These are phyloP conservation scores for Amanita subjunquillea DNA, from an alignment of 768 basidiomycete species.

Conservation along the genomic window DNA sequence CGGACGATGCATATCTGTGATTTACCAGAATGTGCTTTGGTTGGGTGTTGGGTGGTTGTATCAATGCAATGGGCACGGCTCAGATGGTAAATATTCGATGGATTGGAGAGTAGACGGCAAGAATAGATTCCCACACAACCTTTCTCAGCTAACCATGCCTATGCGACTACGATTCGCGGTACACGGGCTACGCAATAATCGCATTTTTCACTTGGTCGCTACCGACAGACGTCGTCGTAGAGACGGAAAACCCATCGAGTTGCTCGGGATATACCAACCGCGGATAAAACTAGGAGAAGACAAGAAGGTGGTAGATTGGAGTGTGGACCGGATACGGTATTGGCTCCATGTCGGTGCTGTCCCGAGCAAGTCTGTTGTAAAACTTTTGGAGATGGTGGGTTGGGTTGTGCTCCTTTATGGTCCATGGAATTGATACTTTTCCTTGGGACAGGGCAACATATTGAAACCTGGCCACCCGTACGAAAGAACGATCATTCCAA, in stretches of 20 bases:
- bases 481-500: conserved; percentile 15
- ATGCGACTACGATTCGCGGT: conserved; percentile 81
- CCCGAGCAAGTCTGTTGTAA: conserved; percentile 71
- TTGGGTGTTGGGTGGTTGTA: background rate
- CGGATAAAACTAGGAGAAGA: conserved; percentile 36
- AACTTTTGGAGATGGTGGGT: conserved; percentile 71
- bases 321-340: conserved; percentile 79
- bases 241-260: conserved; percentile 81
- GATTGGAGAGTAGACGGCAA: background rate
- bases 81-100: background rate
- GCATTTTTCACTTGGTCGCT: conserved; percentile 81
- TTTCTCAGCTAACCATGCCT: conserved; percentile 39
- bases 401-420: conserved; percentile 5
- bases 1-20: conserved; percentile 7
- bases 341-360: conserved; percentile 83
- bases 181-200: conserved; percentile 65
- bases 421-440: background rate
- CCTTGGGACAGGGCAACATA: conserved; percentile 42
- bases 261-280: conserved; percentile 79
- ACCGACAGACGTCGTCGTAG: conserved; percentile 61
- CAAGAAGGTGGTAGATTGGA: conserved; percentile 81
- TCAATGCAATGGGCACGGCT: background rate
- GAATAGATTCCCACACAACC: background rate
- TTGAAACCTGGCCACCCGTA: conserved; percentile 48
- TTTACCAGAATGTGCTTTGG: background rate